Base-by-base conservation (phyloP, 257 asterid genomes). In the Striga asiatica region DNA sequence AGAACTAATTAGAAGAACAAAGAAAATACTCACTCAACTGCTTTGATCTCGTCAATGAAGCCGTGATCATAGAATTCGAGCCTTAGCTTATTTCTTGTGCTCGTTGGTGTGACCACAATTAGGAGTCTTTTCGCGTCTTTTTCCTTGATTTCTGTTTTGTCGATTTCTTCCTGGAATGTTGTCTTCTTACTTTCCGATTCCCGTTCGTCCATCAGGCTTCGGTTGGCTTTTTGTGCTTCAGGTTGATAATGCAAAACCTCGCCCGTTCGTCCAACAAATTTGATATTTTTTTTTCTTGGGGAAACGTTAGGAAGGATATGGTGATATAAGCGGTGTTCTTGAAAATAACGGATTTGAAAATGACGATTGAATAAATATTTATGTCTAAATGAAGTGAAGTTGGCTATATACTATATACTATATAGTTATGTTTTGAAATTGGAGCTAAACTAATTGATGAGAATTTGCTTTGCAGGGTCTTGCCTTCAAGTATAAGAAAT, bases 101-200 rank as follows among this genome's bases (percentile, higher is more conserved):
- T 78, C 0, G 84, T 91, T 9, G 98, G 92, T 11, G 98, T 91
- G 14, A 91, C 93, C 3, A 84, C 59, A n/a, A 91, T 78, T 11
- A 87, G 54, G 1, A 91, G 72, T 45, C 78, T 68, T 28, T 69
- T 69, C 1, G 80, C 76, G 16, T 59, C 2, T 14, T 41, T 23
- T 11, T 66, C 69, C 16, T 58, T 68, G 2, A 10, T 56, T 31
- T 20, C 62, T 22, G 42, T 62, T 54, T 29, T 12, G n/a, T 28
- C 65, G n/a, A n/a, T n/a, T 14, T 54, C 58, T 18, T 56, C 65
- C 13, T 43, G 66, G 27, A 24, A 22, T 12, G 7, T 6, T 11
- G 14, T 16, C 8, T 50, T 37, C 37, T 21, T 52, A 35, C 35
- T 42, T 17, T 49, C 43, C 10, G 72, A 25, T 41, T 76, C 60